Evolutionary conservation across 805 yeast genomes (phyloP).

Genomic region (Kazachstania bromeliacearum): DNA sequence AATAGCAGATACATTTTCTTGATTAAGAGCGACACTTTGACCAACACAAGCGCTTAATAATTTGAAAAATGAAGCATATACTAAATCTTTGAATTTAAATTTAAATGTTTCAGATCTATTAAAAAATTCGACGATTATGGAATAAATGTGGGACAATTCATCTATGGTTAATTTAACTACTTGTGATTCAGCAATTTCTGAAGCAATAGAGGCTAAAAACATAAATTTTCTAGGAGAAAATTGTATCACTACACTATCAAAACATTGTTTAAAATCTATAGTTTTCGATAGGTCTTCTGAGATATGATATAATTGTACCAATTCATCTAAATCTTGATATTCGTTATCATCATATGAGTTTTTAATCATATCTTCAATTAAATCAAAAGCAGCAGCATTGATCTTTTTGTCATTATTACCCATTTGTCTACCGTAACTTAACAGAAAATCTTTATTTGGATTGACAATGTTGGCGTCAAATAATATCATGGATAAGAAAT

Average conservation of each 20-base stretch:
- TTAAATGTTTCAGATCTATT: not conserved
- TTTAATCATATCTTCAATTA: not conserved
- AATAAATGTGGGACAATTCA: slow-evolving; percentile 3
- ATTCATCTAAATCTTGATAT: not conserved
- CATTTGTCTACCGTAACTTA: no score
- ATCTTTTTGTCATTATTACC: not conserved
- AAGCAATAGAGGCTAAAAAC: not conserved
- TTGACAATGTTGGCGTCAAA: no score
- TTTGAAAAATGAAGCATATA: slow-evolving; percentile 22
- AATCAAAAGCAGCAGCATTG: not conserved
- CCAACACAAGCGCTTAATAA: slow-evolving; percentile 14
- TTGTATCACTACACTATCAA: not conserved
- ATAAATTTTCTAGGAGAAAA: slow-evolving; percentile 1
- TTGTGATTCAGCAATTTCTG: not conserved
- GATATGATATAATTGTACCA: not conserved
- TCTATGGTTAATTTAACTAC: not conserved
- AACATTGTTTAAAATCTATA: not conserved
- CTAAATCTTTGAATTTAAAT: slow-evolving; percentile 27
- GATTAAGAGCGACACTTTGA: not conserved
- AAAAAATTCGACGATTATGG: slow-evolving; percentile 5
- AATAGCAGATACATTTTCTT: slow-evolving; percentile 11
- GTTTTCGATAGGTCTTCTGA: not conserved
- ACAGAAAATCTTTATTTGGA: no score
- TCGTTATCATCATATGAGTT: not conserved
- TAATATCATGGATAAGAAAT: no score